These are phyloP conservation scores for Graphilbum ipis-grandicollis DNA, from an alignment of 2,329 filamentous ascomycete genomes.

Conservation along the genomic window DNA sequence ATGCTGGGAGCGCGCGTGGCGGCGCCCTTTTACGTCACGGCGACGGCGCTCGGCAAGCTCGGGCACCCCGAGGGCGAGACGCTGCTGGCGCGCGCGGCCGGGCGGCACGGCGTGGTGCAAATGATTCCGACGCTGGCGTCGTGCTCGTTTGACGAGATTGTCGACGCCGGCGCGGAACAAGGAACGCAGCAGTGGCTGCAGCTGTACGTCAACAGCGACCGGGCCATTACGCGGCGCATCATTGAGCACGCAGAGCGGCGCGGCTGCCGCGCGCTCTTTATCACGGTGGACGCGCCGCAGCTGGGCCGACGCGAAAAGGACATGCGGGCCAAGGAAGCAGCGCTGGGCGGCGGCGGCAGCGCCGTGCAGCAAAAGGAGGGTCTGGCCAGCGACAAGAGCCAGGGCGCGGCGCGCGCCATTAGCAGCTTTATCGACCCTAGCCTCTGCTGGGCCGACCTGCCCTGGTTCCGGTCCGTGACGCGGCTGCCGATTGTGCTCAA, in stretches of 20 bases:
- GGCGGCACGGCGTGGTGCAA: constrained; percentile 79
- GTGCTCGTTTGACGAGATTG: constrained; percentile 93
- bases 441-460: constrained; percentile 85
- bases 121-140: constrained; percentile 98
- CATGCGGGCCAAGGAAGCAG: constrained; percentile 79
- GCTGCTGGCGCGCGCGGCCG: constrained; percentile 66
- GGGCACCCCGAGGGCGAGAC: constrained; percentile 91
- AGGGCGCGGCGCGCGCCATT: constrained; percentile 88
- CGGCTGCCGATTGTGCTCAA: constrained; percentile 93
- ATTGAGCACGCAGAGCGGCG: constrained; percentile 80
- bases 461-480: constrained; percentile 84
- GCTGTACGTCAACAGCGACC: constrained; percentile 93
- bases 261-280: constrained; percentile 91
- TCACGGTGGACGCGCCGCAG: constrained; percentile 94
- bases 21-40: constrained; percentile 91
- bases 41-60: constrained; percentile 87
- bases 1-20: constrained; percentile 80
- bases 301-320: constrained; percentile 92
- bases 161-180: constrained; percentile 55
- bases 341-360: constrained; percentile 47
- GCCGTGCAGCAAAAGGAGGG: constrained; percentile 69
- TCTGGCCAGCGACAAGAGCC: constrained; percentile 61
- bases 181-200: constrained; percentile 81
- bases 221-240: constrained; percentile 75
- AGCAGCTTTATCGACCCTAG: constrained; percentile 91